These are phyloP conservation scores for Decorospora gaudefroyi DNA, from an alignment of 2,329 filamentous ascomycete genomes.

Conservation along the genomic window DNA sequence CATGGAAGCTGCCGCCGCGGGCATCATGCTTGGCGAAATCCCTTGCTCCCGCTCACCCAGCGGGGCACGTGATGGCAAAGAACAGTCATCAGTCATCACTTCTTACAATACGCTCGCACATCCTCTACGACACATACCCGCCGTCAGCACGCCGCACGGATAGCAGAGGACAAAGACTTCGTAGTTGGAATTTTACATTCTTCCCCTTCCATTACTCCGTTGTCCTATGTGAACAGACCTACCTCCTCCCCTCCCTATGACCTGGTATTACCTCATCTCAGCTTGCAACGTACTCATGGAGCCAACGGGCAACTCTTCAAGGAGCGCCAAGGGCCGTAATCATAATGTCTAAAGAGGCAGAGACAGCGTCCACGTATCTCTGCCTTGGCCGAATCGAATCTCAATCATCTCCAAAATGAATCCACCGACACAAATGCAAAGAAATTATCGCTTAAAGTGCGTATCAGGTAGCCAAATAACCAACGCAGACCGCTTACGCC, in stretches of 20 bases:
- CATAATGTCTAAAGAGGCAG: slow-evolving; percentile 34
- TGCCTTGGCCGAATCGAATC: slow-evolving; percentile 24
- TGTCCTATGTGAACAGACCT: slow-evolving; percentile 1
- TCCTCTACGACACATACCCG: no score
- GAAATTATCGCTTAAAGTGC: slow-evolving; percentile 30
- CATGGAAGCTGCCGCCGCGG: no score
- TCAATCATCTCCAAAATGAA: slow-evolving; percentile 14
- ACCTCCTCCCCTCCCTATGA: slow-evolving; percentile 2
- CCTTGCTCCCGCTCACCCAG: no score
- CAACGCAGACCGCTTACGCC: slow-evolving; percentile 21
- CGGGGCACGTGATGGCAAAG: no score
- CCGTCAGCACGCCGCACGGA: no score
- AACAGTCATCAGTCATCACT: no score
- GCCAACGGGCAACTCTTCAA: slow-evolving; percentile 12
- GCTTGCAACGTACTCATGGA: slow-evolving; percentile 24
- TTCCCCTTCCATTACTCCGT: slow-evolving; percentile 23
- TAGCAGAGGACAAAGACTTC: slow-evolving; percentile 4
- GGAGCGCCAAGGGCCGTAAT: slow-evolving; percentile 29
- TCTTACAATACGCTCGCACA: no score
- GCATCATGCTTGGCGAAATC: no score
- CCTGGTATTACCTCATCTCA: slow-evolving; percentile 17
- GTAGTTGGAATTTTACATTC: no score
- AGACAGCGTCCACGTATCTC: slow-evolving; percentile 16
- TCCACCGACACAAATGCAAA: slow-evolving; percentile 33
- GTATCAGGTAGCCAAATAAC: slow-evolving; percentile 22